Percentiles rank a stretch among this genome's conserved stretches.
phyloP scores from a whole-genome alignment of 441 rosid species.

The Iberis amara region DNA sequence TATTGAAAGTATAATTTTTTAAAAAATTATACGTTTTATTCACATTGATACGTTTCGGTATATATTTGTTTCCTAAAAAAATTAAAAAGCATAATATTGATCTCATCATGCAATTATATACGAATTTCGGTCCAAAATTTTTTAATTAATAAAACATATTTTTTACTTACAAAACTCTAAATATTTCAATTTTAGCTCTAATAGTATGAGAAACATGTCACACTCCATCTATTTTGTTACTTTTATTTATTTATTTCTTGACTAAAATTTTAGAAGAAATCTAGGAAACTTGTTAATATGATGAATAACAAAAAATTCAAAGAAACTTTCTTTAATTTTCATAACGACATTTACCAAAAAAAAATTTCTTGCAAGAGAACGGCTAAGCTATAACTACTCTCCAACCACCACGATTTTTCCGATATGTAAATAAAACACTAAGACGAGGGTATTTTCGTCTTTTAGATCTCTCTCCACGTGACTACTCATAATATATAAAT shows the following conservation, averaged over 20 bases:
- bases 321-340: conserved; percentile 3
- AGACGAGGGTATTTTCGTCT: conserved; percentile 21
- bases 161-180: too few relatives aligned
- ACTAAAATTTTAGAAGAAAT: not conserved
- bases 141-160: too few relatives aligned
- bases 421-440: conserved; percentile 18
- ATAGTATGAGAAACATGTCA: too few relatives aligned
- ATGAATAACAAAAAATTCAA: too few relatives aligned
- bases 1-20: too few relatives aligned
- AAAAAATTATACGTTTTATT: too few relatives aligned
- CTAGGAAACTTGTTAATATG: conserved; percentile 11
- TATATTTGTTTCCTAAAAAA: too few relatives aligned
- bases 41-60: too few relatives aligned
- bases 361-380: not conserved
- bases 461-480: conserved; percentile 22
- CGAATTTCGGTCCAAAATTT: too few relatives aligned
- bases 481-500: conserved; percentile 21
- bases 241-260: not conserved
- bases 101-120: too few relatives aligned
- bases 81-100: too few relatives aligned
- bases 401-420: conserved; percentile 26
- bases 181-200: too few relatives aligned
- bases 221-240: conserved; percentile 25
- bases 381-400: conserved; percentile 19
- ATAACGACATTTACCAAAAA: conserved; percentile 29